Evolutionary conservation across 73 alveolate species (phyloP).

Genomic region (Durusdinium trenchii): DNA sequence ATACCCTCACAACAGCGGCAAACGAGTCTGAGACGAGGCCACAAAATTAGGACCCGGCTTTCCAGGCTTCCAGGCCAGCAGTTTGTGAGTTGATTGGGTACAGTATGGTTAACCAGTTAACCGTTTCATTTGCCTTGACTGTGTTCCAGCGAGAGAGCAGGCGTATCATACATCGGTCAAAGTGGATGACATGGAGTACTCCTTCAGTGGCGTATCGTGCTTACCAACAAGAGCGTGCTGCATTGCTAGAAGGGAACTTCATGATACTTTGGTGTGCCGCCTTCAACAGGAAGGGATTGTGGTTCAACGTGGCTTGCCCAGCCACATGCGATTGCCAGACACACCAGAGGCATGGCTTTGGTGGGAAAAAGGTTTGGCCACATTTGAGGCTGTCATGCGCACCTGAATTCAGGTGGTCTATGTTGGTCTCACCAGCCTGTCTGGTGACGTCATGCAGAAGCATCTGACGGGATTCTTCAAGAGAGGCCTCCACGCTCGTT

Average conservation of each 20-base stretch:
- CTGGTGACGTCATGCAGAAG: slow-evolving; percentile 69
- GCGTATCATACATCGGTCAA: slow-evolving; percentile 91
- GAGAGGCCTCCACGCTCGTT: slow-evolving; percentile 33
- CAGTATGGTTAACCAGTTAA: too few species aligned
- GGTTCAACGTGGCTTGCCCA: slow-evolving; percentile 68
- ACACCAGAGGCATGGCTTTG: slow-evolving; percentile 29
- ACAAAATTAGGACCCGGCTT: slow-evolving; percentile 90
- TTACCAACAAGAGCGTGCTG: neutral
- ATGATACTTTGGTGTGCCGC: neutral
- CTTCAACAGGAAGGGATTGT: slow-evolving; percentile 61
- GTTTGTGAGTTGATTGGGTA: neutral
- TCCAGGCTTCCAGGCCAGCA: slow-evolving; percentile 86
- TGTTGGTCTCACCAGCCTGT: slow-evolving; percentile 70
- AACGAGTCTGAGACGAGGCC: slow-evolving; percentile 28
- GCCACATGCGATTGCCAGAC: slow-evolving; percentile 85
- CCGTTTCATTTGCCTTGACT: too few species aligned
- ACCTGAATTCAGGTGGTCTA: slow-evolving; percentile 14
- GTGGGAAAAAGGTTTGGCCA: neutral
- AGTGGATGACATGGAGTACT: slow-evolving; percentile 87
- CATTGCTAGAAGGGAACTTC: neutral
- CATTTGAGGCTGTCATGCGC: neutral
- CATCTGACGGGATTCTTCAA: slow-evolving; percentile 58
- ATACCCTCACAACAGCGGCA: too few species aligned
- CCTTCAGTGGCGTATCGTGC: slow-evolving; percentile 77
- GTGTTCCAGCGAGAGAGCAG: too few species aligned